Evolutionary conservation across 2,329 filamentous ascomycete species (phyloP), one percentile per base, ranked within the genome.

Genomic region (Aspergillus sp.): DNA sequence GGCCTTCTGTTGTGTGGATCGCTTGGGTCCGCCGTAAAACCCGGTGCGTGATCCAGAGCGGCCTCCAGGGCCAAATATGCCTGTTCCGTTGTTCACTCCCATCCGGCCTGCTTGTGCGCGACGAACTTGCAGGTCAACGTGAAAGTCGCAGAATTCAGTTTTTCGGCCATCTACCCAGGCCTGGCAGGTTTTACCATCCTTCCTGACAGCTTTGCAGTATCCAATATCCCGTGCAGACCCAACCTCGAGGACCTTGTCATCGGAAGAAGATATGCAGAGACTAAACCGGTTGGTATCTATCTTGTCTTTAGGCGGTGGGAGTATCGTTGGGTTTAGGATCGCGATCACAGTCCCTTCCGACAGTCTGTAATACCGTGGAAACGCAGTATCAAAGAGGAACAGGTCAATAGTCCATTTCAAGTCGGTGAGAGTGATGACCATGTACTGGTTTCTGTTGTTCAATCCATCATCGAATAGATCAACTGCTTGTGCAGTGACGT

Each of bases 341-440:
- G 93, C 95, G 56, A 99, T 81, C 1, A 98, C 83, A 0, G 93
- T 97, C n/a, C 95, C 95, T 2, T 91, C 85, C 0, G 87, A 87
- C n/a, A 98, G 80, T 70, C 96, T 96, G 89, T 93, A 98, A 78
- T 95, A 99, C 54, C 90, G 87, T 15, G 90, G 88, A 67, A 98
- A 97, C 6, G 91, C 96, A 0, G 89, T 87, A 67, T 90, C 90
- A 75, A 99, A 99, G 13, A 99, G 84, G 67, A 92, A 98, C 42
- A 98, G 83, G 63, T 98, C 93, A 12, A 99, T 75, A 66, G 96
- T 91, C 86, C 88, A 96, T 67, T 91, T 89, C 11, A 99, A 80
- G 73, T 99, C 93, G 0, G 90, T 91, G 3, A 99, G 81, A 2
- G 86, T 90, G 61, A 99, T 79, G 2, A 93, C 89, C 90, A 99